A percentile compares a stretch with the other conserved stretches of the same genome.
Evolutionary conservation across 306 rosid species (phyloP).

Genomic region (Cicer chorassanicum): DNA sequence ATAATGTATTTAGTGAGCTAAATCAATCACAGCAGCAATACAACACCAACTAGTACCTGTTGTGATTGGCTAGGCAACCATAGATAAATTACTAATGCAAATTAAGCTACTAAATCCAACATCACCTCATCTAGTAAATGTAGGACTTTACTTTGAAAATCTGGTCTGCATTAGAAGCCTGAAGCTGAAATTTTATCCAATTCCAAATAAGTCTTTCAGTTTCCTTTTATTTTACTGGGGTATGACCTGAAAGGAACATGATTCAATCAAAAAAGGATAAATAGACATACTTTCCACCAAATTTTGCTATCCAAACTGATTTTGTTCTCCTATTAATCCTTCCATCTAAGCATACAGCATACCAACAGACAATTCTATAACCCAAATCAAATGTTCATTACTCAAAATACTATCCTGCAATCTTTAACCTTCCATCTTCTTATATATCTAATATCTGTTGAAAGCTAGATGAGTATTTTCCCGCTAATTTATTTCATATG

Average conservation of each 20-base stretch:
- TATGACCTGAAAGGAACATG: constrained; percentile 24
- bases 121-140: constrained; percentile 31
- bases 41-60: constrained; percentile 27
- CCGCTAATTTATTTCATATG: constrained; percentile 34
- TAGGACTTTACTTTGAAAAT: constrained; percentile 24
- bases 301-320: constrained; percentile 8
- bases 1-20: not conserved
- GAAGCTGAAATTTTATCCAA: constrained; percentile 31
- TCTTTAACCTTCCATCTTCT: not conserved
- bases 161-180: constrained; percentile 29
- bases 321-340: not conserved
- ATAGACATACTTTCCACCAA: not conserved
- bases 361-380: constrained; percentile 20
- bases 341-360: constrained; percentile 10
- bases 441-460: constrained; percentile 1
- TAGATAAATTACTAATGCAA: constrained; percentile 17
- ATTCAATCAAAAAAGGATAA: constrained; percentile 24
- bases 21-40: constrained; percentile 23
- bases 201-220: constrained; percentile 10
- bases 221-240: constrained; percentile 21
- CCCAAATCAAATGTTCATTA: constrained; percentile 31
- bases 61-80: constrained; percentile 15
- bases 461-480: constrained; percentile 7
- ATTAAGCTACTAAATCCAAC: constrained; percentile 38
- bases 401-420: constrained; percentile 21